Evolutionary conservation across 371 early-diverging fungal genomes (phyloP).

Genomic region (Mortierella sp.): DNA sequence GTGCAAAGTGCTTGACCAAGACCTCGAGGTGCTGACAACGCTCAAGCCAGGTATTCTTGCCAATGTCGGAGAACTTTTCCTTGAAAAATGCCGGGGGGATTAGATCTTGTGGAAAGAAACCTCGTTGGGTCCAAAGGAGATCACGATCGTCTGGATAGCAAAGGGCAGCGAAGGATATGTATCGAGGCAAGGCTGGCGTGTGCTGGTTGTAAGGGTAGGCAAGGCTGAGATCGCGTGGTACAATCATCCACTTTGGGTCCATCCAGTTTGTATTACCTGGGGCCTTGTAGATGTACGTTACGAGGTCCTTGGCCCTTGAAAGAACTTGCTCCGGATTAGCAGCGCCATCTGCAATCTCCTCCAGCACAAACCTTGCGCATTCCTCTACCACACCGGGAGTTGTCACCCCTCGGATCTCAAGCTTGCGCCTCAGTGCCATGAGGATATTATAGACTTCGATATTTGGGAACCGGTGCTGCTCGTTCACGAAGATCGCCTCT

Average conservation of each 20-base stretch:
- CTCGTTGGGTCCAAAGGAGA: neutral
- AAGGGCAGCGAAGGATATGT: neutral
- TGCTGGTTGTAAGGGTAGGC: neutral
- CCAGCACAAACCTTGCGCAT: neutral
- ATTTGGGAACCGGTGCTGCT: neutral
- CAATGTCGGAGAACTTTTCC: neutral
- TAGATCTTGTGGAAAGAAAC: neutral
- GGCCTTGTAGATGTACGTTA: neutral
- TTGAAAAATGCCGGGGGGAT: neutral
- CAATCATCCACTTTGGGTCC: conserved; percentile 3
- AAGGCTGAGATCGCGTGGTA: neutral
- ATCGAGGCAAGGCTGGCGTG: neutral
- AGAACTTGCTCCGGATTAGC: neutral
- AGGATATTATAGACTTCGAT: neutral
- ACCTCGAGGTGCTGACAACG: neutral
- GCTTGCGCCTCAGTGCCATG: neutral
- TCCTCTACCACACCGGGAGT: neutral
- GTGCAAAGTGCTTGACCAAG: neutral
- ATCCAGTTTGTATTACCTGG: neutral
- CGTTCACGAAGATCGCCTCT: neutral
- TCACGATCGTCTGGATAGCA: neutral
- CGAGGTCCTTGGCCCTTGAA: neutral
- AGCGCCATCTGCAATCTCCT: neutral
- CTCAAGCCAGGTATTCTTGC: neutral
- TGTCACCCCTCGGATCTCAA: neutral